Conservation (phyloP, 1,139 yeast genomes). For the Taphrina communis region DNA sequence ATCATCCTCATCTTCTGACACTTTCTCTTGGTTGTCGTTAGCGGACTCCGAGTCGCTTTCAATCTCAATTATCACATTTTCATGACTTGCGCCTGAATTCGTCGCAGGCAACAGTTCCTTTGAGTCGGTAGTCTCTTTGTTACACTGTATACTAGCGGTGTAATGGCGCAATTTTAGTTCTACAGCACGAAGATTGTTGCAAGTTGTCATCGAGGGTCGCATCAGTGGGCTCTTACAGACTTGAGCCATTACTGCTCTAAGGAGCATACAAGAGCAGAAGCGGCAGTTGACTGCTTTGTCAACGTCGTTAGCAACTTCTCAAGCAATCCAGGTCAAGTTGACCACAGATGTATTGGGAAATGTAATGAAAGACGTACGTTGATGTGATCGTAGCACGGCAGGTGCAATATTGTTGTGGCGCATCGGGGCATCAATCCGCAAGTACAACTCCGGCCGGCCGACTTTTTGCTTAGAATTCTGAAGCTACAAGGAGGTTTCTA, state of each 20-base stretch:
- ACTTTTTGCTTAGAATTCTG: too few species aligned
- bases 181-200: constrained; percentile 4
- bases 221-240: not conserved
- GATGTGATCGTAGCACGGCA: too few species aligned
- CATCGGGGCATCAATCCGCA: too few species aligned
- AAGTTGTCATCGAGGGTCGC: constrained; percentile 6
- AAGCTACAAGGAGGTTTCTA: too few species aligned
- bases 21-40: not conserved
- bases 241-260: constrained; percentile 7
- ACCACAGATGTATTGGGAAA: too few species aligned
- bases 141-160: not conserved
- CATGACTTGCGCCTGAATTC: not conserved
- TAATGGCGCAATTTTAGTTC: not conserved
- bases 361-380: too few species aligned
- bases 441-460: too few species aligned
- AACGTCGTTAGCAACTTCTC: too few species aligned
- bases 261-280: constrained; percentile 1
- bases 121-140: not conserved
- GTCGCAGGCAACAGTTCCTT: too few species aligned
- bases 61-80: not conserved
- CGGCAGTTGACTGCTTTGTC: not conserved
- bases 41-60: not conserved
- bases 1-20: constrained; percentile 13
- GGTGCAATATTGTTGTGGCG: too few species aligned
- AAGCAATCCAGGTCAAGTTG: too few species aligned